Base-by-base conservation (phyloP, 306 rosid species). In the Phaseolus lunatus region DNA sequence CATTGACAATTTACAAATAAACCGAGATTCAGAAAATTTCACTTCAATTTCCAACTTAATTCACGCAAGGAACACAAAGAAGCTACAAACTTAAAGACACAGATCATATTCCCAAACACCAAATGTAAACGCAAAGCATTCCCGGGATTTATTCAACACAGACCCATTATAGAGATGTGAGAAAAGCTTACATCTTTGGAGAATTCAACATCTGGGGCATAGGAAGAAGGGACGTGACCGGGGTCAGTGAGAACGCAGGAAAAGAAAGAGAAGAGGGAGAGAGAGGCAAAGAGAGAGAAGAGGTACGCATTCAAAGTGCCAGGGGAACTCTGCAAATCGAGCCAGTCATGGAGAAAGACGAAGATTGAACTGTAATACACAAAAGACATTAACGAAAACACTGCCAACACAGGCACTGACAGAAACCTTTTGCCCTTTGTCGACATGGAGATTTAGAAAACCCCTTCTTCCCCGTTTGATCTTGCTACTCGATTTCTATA, bases 211-310 rank as follows among this genome's bases (percentile, higher is more conserved):
- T 94, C 98, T 14, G 98, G 98, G 63, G 79, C 73, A 73, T 88
- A 90, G 27, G 97, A 88, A 86, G 94, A 75, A 9, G 98, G 92
- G 24, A 87, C 86, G 7, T 78, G 73, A 50, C 98, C 98, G 16
- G 98, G 96, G 75, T 91, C 94, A 24, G 84, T 84, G 57, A 94
- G 82, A 81, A 94, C 94, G 78, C 96, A 89, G 5, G 76, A 72
- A 37, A 78, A 80, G 89, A 94, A 91, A 82, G 96, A 90, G 87
- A 91, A 82, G 56, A 91, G 78, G 82, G 84, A 82, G 13, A 91
- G 81, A 68, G 84, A 85, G n/a, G 84, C 84, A 22, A 90, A 37
- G 64, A 79, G 69, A 67, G 93, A 70, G 87, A 91, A 87, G 75
- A 88, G 43, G 70, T 76, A 47, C 57, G 88, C 79, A 82, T 89